Base-by-base conservation (phyloP, 2,329 filamentous ascomycete genomes). In the Sphaceloma murrayae region DNA sequence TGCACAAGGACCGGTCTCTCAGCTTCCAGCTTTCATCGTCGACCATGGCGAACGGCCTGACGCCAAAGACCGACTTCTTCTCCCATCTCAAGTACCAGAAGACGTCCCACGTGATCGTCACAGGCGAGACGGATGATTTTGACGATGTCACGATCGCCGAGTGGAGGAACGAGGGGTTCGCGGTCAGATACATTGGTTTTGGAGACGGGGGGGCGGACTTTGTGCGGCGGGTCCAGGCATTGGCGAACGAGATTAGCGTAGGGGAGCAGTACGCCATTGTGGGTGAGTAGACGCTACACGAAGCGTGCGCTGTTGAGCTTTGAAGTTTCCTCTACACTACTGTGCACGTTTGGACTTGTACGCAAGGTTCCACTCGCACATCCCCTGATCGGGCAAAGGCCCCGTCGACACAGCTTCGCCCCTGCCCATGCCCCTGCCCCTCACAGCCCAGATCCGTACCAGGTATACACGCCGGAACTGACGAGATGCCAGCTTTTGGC, bases 211-310 rank as follows among this genome's bases (percentile, higher is more conserved):
- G 71, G 13, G 62, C 64, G 46, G 59, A 62, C 34, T 70, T 68
- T 40, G 60, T 67, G n/a, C 58, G 63, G 36, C 60, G 60, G 43
- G 54, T 80, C 46, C 68, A 71, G 49, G 60, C 62, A 13, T 58
- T 74, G 26, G 71, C 70, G 42, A 72, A 77, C 30, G 70, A 78
- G 50, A 64, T 78, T 26, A 74, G 76, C 2, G 63, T 69, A 1
- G 67, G 67, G n/a, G 75, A 77, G 56, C 70, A 72, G 47, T 82
- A 78, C 58, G 77, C 70, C 3, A 72, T 80, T 51, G 68, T 80
- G 57, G 75, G 75, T 78, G 67, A 49, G 70, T 74, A 22, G 70
- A 73, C 45, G 68, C 80, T 9, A 71, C 69, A n/a, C n/a, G n/a
- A n/a, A n/a, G n/a, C n/a, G n/a, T n/a, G n/a, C n/a, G n/a, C n/a